Evolutionary conservation across 2,329 filamentous ascomycete species (phyloP), one percentile per base, ranked within the genome.

Genomic region (Alternaria sp.): DNA sequence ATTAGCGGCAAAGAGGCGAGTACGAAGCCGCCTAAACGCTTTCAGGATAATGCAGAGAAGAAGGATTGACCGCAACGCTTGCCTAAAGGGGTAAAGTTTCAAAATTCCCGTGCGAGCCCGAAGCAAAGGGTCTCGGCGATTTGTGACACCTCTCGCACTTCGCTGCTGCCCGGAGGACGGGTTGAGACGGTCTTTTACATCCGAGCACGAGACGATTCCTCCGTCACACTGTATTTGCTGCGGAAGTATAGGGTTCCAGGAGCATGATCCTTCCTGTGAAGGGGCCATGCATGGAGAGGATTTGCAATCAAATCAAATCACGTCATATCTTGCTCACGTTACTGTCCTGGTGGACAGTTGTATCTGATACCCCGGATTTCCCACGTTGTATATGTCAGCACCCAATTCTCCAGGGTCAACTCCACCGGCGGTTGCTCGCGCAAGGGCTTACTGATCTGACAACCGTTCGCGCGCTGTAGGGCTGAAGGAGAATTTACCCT

Each of bases 391-490:
- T 28, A 44, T 30, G 71, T 72, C 67, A 73, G 71, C 71, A 72
- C 67, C 70, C 70, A 72, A 72, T 40, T 54, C 61, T 69, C 59
- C 65, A 57, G 59, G 62, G 59, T 62, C 57, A 61, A 54, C 61
- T 65, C 62, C 65, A 63, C 65, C 57, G 63, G 58, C 71, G 71
- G 69, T 66, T 65, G 51, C 63, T 63, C 68, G 70, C 70, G 61
- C 70, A 72, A 73, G 70, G 67, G 71, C 71, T 73, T 68, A 73
- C 71, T 60, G 62, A 63, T 62, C 67, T 63, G 65, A 70, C 61
- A 65, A 66, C 66, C 44, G 53, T 21, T 47, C 43, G 65, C 62
- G 65, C 46, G 50, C 28, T 53, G 59, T 65, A 72, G 66, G 70
- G 70, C 68, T 72, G 66, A 65, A 21, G 59, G 46, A 50, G 53